Evolutionary conservation across 2,329 filamentous ascomycete species (phyloP).

Genomic region (Coniochaeta ligniaria): DNA sequence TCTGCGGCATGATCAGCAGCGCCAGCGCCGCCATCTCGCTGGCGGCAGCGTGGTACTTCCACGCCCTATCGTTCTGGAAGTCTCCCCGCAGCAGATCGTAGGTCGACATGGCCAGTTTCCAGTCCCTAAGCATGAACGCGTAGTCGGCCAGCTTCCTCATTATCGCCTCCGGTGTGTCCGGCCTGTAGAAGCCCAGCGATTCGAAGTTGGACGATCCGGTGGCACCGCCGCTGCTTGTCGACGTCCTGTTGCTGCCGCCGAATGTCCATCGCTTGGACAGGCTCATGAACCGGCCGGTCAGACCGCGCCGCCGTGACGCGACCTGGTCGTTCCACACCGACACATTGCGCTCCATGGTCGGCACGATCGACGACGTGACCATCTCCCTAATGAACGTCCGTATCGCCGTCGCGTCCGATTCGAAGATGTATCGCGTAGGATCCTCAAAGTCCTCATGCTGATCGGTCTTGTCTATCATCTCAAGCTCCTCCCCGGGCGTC

Average conservation of each 20-base stretch:
- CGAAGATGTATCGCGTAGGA: slow-evolving; percentile 73
- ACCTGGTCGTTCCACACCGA: slow-evolving; percentile 97
- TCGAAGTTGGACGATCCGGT: slow-evolving; percentile 68
- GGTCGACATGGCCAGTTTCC: slow-evolving; percentile 83
- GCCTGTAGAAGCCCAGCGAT: slow-evolving; percentile 69
- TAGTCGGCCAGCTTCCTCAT: slow-evolving; percentile 94
- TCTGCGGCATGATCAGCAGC: slow-evolving; percentile 68
- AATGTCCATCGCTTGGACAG: slow-evolving; percentile 90
- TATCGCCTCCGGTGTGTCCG: slow-evolving; percentile 78
- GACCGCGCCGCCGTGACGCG: slow-evolving; percentile 78
- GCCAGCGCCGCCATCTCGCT: slow-evolving; percentile 93
- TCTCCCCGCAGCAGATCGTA: slow-evolving; percentile 87
- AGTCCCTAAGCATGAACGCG: slow-evolving; percentile 94
- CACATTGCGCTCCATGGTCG: slow-evolving; percentile 90
- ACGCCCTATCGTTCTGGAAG: slow-evolving; percentile 92
- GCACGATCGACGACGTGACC: slow-evolving; percentile 88
- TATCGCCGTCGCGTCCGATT: slow-evolving; percentile 84
- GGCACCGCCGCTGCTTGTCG: slow-evolving; percentile 40
- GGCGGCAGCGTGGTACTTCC: slow-evolving; percentile 87
- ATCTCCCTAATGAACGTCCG: slow-evolving; percentile 88
- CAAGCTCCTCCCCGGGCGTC: slow-evolving; percentile 77
- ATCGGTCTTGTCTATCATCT: slow-evolving; percentile 62
- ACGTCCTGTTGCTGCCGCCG: slow-evolving; percentile 56
- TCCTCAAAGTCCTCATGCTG: slow-evolving; percentile 64
- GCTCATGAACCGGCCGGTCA: slow-evolving; percentile 90